These are phyloP conservation scores for Yarrowia sp. DNA, from an alignment of 805 yeast species.

Conservation along the genomic window DNA sequence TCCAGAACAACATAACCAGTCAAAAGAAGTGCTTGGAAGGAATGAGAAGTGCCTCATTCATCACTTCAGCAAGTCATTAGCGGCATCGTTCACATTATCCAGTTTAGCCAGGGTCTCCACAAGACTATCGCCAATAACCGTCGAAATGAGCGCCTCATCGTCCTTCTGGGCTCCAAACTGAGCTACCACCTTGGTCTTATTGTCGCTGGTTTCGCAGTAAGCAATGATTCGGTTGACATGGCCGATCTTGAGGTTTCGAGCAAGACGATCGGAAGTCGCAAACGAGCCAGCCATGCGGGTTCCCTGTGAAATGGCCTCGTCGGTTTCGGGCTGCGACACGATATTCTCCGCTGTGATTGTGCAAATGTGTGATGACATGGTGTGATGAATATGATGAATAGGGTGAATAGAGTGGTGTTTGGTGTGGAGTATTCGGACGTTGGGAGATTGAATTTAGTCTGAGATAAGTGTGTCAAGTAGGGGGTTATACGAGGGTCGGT, in stretches of 20 bases:
- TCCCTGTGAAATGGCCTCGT: constrained; percentile 21
- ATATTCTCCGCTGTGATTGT: constrained; percentile 11
- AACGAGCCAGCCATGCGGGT: constrained; percentile 9
- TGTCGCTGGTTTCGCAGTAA: not conserved
- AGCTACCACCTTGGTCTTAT: not conserved
- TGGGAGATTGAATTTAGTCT: not conserved
- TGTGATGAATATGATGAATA: too few relatives aligned
- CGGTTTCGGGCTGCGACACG: constrained; percentile 19
- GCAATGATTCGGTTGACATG: constrained; percentile 21
- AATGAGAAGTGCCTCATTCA: too few relatives aligned
- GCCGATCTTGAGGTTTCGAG: constrained; percentile 23
- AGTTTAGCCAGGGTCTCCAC: constrained; percentile 4
- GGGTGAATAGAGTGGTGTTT: not conserved
- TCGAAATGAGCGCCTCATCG: constrained; percentile 18
- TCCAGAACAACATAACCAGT: too few relatives aligned
- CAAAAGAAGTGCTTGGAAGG: not conserved
- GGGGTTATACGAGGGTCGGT: too few relatives aligned
- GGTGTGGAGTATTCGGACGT: not conserved
- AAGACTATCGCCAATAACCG: not conserved
- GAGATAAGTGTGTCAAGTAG: not conserved
- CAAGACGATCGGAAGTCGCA: constrained; percentile 7
- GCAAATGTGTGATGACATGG: constrained; percentile 7
- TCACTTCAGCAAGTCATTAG: not conserved
- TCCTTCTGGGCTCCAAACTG: constrained; percentile 11
- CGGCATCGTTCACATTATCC: constrained; percentile 11